Evolutionary conservation across 495 filamentous ascomycete species (phyloP).

Genomic region (Lophiostoma macrostomum): DNA sequence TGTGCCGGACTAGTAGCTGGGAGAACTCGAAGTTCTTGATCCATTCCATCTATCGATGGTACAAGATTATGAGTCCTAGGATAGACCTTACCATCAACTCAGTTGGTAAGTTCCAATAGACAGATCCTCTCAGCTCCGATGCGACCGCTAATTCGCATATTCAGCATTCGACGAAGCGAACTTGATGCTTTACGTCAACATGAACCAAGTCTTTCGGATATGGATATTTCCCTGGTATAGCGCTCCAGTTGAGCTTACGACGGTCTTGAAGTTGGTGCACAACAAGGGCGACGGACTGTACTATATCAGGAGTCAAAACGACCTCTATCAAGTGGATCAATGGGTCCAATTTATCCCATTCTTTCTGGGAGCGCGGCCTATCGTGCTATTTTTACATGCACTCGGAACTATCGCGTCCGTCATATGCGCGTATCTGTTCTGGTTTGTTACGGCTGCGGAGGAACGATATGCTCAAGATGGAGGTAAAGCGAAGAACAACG

Average conservation of each 20-base stretch:
- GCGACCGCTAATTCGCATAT: background rate
- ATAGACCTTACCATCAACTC: constrained; percentile 68
- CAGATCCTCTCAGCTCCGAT: background rate
- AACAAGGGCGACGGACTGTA: constrained; percentile 46
- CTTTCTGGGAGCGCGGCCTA: constrained; percentile 58
- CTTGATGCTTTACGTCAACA: constrained; percentile 64
- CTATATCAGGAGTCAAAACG: constrained; percentile 72
- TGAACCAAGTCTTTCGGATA: constrained; percentile 70
- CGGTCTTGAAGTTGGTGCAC: constrained; percentile 61
- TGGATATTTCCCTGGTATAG: constrained; percentile 73
- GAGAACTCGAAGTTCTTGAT: constrained; percentile 59
- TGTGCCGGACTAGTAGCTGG: constrained; percentile 69
- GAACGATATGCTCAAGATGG: background rate
- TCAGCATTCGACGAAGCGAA: constrained; percentile 65
- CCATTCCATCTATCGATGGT: constrained; percentile 75
- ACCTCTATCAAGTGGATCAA: constrained; percentile 78
- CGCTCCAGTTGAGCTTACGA: constrained; percentile 65
- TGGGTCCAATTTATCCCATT: constrained; percentile 63
- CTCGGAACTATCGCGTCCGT: constrained; percentile 50
- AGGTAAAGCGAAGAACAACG: background rate
- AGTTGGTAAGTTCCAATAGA: constrained; percentile 50
- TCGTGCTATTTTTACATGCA: constrained; percentile 55
- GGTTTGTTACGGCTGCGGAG: constrained; percentile 45
- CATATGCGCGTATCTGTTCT: no score
- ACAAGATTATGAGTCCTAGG: constrained; percentile 76